Percentiles rank a stretch among this genome's conserved stretches.
These are phyloP conservation scores for Anastatica hierochuntica DNA, from an alignment of 345 rosid genomes.

Conservation along the genomic window DNA sequence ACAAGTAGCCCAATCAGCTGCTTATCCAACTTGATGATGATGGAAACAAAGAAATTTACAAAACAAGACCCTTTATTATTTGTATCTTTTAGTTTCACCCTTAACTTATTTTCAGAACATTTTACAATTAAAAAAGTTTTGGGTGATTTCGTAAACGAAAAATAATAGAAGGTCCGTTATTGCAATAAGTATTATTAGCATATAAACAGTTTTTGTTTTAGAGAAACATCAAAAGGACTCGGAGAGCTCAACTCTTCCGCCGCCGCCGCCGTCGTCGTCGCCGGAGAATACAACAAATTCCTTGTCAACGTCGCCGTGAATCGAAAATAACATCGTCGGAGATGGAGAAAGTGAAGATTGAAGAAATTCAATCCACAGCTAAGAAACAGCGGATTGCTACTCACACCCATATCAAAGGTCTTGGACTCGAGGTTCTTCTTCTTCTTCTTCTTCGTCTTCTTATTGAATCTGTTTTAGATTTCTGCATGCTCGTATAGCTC, in stretches of 20 bases:
- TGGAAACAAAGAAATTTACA: background rate
- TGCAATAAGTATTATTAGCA: background rate
- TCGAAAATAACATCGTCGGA: background rate
- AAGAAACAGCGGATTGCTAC: constrained; percentile 96
- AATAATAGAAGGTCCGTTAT: background rate
- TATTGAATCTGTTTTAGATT: background rate
- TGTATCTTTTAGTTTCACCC: background rate
- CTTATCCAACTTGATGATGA: constrained; percentile 17
- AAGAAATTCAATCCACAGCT: constrained; percentile 92
- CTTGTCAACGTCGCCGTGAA: background rate
- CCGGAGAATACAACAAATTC: background rate
- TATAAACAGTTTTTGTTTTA: background rate
- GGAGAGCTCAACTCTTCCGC: constrained; percentile 3
- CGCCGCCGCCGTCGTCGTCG: constrained; percentile 4
- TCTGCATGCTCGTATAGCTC: background rate
- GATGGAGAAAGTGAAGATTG: constrained; percentile 72
- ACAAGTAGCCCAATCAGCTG: background rate
- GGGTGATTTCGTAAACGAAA: background rate
- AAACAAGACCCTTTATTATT: background rate
- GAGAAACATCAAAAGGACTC: background rate
- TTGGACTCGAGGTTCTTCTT: constrained; percentile 76
- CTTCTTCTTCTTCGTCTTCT: background rate
- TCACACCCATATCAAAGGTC: constrained; percentile 97
- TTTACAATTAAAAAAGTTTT: no score
- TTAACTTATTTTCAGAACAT: no score